phyloP scores from a whole-genome alignment of 2,329 filamentous ascomycete species.

The Talaromyces amestolkiae region DNA sequence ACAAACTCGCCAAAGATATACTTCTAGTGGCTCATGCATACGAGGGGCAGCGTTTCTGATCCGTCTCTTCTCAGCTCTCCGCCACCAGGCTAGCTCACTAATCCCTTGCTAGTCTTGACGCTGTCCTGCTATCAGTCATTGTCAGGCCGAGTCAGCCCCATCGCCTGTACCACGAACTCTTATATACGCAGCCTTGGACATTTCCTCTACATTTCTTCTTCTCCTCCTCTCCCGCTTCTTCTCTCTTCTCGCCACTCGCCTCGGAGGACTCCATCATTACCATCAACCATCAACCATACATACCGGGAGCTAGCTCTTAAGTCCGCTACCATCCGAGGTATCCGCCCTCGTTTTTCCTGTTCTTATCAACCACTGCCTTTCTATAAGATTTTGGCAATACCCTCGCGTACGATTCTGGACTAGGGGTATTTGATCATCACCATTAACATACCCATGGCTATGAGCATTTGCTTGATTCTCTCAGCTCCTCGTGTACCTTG shows the following conservation, averaged over 20 bases:
- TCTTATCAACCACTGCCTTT: neutral
- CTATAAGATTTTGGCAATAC: neutral
- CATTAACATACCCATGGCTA: neutral
- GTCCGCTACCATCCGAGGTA: neutral
- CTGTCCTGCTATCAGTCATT: neutral
- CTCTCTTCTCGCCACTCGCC: neutral
- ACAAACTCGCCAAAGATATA: neutral
- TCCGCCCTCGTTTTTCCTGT: neutral
- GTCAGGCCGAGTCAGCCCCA: neutral
- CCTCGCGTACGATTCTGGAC: neutral
- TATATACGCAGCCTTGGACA: no score
- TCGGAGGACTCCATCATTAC: neutral
- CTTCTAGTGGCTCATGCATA: neutral
- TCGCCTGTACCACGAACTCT: neutral
- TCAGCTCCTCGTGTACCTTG: neutral
- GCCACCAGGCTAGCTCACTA: neutral
- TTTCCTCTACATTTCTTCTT: no score
- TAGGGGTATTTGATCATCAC: neutral
- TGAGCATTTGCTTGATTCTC: neutral
- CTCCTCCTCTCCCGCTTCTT: no score
- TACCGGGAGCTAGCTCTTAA: conserved; percentile 1
- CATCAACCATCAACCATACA: neutral
- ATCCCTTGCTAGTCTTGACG: neutral
- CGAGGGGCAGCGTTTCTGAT: neutral
- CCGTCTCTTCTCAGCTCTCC: conserved; percentile 1